Conservation (phyloP, 306 rosid genomes). For the Geum urbanum region DNA sequence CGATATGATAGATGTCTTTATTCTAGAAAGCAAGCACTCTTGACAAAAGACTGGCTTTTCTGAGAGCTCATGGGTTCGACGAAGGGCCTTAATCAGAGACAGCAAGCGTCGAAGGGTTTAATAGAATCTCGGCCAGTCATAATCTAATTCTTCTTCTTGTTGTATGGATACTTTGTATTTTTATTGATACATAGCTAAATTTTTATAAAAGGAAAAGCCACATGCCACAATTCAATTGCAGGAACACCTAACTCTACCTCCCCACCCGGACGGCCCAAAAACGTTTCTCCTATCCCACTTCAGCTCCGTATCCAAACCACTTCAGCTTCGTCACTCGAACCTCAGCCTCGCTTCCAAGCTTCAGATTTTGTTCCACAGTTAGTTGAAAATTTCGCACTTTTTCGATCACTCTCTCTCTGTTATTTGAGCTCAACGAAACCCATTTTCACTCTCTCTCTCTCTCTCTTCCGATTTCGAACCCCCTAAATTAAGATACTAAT, state of each 20-base stretch:
- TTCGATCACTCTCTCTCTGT: constrained; percentile 64
- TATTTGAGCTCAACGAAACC: constrained; percentile 44
- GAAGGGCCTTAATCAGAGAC: too few species aligned
- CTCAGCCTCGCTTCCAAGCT: constrained; percentile 54
- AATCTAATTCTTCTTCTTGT: too few species aligned
- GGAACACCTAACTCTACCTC: constrained; percentile 14
- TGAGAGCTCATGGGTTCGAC: too few species aligned
- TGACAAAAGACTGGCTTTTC: too few species aligned
- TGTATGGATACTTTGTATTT: too few species aligned
- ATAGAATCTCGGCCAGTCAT: too few species aligned
- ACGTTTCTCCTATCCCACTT: constrained; percentile 34
- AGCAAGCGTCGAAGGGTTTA: too few species aligned
- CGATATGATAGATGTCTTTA: too few species aligned
- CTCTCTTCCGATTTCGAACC: constrained; percentile 52
- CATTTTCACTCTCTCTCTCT: constrained; percentile 19
- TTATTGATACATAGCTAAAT: neutral
- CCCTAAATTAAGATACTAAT: constrained; percentile 26
- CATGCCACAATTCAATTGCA: constrained; percentile 25
- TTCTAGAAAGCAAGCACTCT: too few species aligned
- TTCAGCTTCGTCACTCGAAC: constrained; percentile 38
- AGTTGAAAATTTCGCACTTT: constrained; percentile 92
- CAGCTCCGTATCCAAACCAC: neutral
- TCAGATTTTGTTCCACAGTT: constrained; percentile 61
- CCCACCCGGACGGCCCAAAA: constrained; percentile 22
- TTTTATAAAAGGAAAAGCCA: neutral